Evolutionary conservation across 345 rosid genomes (phyloP), one percentile per base, ranked within the genome.

Genomic region (Moricandia arvensis): DNA sequence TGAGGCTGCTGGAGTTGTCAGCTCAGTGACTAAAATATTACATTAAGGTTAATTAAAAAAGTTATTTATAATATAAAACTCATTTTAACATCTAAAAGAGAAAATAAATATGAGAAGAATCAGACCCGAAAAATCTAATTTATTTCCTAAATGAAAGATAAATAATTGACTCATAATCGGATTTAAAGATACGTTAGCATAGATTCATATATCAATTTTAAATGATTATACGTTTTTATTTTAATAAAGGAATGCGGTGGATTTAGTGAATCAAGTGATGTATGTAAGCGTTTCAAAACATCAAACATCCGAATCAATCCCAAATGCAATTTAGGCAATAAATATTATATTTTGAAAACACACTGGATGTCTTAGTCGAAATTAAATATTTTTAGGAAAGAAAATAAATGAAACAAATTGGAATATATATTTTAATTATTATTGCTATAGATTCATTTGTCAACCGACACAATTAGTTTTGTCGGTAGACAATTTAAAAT

Each of bases 401-500:
- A 10, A 47, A 53, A 21, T 0, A 43, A 73, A 41, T 33, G 18
- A 55, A 21, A 54, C 29, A 54, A 21, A 10, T 10, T 24, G n/a
- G 31, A 51, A 73, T 13, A 7, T 2, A 57, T 26, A 24, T 72
- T 71, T 37, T 35, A 8, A 4, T 21, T 51, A 9, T 3, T 10
- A 72, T 11, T 35, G 51, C 53, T 27, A 17, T 27, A 3, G 63
- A 54, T 2, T 2, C 33, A 57, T 24, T 1, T 8, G 13, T n/a
- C 21, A 27, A 45, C 17, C 53, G 53, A 45, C 53, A 45, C 5
- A 21, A 6, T 59, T 65, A 59, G 38, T 21, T 6, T n/a, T 47
- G 78, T 75, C 53, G 78, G 73, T 51, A 75, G 18, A 12, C 5
- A 9, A 47, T 21, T 67, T 18, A 66, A 65, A 16, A 21, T 0